Evolutionary conservation across 2,329 filamentous ascomycete species (phyloP).

Genomic region (Phaeoacremonium minimum): DNA sequence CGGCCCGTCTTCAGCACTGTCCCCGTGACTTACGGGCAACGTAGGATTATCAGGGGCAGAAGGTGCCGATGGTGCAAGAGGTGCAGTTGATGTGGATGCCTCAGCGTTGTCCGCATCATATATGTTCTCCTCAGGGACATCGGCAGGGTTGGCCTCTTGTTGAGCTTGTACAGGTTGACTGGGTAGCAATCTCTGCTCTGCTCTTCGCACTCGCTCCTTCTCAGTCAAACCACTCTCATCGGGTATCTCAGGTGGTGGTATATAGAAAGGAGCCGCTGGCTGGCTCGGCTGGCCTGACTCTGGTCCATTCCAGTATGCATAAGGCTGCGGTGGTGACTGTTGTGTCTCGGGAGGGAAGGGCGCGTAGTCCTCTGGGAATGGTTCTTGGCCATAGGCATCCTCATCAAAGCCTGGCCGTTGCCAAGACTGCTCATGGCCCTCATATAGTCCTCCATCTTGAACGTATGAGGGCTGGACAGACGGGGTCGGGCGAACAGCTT

Average conservation of each 20-base stretch:
- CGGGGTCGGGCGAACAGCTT: conserved; percentile 12
- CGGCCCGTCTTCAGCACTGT: conserved; percentile 24
- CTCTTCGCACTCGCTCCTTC: conserved; percentile 73
- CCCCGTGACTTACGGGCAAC: conserved; percentile 15
- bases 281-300: conserved; percentile 21
- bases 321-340: conserved; percentile 17
- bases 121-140: conserved; percentile 38
- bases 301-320: conserved; percentile 25
- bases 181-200: conserved; percentile 75
- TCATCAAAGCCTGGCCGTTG: conserved; percentile 12
- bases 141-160: conserved; percentile 35
- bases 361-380: conserved; percentile 12
- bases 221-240: conserved; percentile 66
- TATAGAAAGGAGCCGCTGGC: conserved; percentile 38
- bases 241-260: conserved; percentile 56
- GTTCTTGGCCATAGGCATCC: conserved; percentile 9
- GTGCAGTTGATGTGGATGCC: conserved; percentile 15
- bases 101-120: conserved; percentile 42
- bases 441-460: conserved; percentile 11
- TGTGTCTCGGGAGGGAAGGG: conserved; percentile 11
- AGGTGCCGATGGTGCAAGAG: conserved; percentile 5
- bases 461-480: conserved; percentile 15
- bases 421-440: conserved; percentile 13
- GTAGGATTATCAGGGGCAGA: conserved; percentile 10
- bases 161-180: conserved; percentile 62